A percentile compares a stretch with the other conserved stretches of the same genome.
phyloP scores from a whole-genome alignment of 176 grass and related monocot species.

The Microstegium vimineum region DNA sequence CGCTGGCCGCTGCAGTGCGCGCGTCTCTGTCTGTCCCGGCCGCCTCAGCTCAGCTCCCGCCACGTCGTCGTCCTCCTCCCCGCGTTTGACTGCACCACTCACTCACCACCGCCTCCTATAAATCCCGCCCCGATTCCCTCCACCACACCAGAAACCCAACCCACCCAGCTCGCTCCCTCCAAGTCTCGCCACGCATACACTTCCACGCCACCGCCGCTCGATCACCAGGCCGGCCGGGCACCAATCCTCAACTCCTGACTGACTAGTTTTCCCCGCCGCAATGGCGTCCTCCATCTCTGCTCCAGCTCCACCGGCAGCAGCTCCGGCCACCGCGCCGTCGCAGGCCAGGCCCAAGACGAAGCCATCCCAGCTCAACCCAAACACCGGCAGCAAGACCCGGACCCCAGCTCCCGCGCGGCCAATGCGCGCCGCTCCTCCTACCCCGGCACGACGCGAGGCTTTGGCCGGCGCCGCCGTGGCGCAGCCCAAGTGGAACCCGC shows the following conservation, averaged over 20 bases:
- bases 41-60: not conserved
- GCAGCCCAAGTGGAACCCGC: constrained; percentile 49
- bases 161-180: not conserved
- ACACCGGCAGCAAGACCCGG: not conserved
- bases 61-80: not conserved
- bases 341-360: not conserved
- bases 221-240: not conserved
- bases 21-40: not conserved
- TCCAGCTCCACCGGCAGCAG: not conserved
- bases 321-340: not conserved
- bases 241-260: not conserved
- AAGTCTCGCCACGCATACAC: not conserved
- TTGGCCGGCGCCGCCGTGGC: too few species aligned
- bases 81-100: not conserved
- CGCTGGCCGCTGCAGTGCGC: not conserved
- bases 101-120: constrained; percentile 6
- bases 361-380: not conserved
- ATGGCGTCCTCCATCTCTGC: constrained; percentile 34
- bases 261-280: not conserved
- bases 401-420: not conserved
- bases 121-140: not conserved
- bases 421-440: constrained; percentile 19
- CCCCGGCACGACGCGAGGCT: not conserved
- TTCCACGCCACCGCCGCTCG: too few species aligned
- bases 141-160: not conserved